phyloP scores from a whole-genome alignment of 768 basidiomycete species.

The Mycena venus region DNA sequence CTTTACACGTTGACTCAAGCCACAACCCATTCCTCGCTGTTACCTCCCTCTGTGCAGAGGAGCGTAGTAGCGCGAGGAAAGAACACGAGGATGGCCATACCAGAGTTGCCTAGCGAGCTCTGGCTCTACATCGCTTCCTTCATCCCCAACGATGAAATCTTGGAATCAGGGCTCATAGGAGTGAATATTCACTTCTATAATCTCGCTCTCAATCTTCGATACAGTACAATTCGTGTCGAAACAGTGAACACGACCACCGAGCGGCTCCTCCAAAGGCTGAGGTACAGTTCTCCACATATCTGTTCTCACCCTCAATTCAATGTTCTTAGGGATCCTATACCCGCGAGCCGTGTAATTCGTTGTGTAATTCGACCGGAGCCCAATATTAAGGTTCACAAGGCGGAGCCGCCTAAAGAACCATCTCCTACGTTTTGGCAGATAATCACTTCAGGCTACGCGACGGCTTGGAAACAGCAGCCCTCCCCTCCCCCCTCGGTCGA shows the following conservation, averaged over 20 bases:
- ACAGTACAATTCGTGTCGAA: slow-evolving; percentile 41
- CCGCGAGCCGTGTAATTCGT: slow-evolving; percentile 37
- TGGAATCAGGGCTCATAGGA: slow-evolving; percentile 31
- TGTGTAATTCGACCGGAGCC: neutral
- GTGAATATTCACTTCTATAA: slow-evolving; percentile 51
- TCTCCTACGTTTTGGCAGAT: slow-evolving; percentile 1
- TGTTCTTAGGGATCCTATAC: slow-evolving; percentile 39
- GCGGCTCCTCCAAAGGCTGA: slow-evolving; percentile 34
- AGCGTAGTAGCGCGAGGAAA: too few species aligned
- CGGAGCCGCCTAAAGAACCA: neutral
- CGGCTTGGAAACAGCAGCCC: neutral
- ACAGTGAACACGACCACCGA: slow-evolving; percentile 35
- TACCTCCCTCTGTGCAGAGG: too few species aligned
- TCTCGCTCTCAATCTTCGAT: slow-evolving; percentile 46
- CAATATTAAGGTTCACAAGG: neutral
- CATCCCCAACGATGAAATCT: slow-evolving; percentile 43
- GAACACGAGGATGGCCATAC: slow-evolving; percentile 2
- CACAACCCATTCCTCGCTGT: too few species aligned
- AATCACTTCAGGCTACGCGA: neutral
- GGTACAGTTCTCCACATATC: slow-evolving; percentile 30
- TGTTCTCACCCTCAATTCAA: neutral
- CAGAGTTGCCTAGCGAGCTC: slow-evolving; percentile 48
- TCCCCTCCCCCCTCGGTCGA: slow-evolving; percentile 38
- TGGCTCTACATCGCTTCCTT: slow-evolving; percentile 48
- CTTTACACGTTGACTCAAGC: too few species aligned